A percentile compares a stretch with the other conserved stretches of the same genome.
Conservation (phyloP, 306 rosid species). For the Dalbergia cochinchinensis region DNA sequence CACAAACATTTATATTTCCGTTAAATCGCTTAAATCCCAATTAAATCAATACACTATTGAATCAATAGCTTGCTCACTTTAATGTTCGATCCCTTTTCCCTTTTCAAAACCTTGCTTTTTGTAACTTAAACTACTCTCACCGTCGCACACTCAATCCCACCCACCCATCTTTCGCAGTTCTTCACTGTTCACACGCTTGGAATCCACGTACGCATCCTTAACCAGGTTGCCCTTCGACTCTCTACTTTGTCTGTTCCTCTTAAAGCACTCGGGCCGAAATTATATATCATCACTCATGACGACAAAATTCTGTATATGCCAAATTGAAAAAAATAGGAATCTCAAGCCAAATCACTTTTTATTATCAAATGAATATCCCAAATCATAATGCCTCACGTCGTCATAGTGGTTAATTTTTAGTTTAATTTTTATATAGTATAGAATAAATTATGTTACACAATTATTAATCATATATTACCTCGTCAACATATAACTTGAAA, state of each 20-base stretch:
- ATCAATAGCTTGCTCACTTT: too few species aligned
- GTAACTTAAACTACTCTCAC: conserved; percentile 15
- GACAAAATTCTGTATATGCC: background rate
- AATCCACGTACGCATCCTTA: conserved; percentile 20
- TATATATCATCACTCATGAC: background rate
- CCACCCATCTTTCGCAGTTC: conserved; percentile 20
- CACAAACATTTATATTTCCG: too few species aligned
- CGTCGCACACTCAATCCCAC: background rate
- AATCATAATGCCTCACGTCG: too few species aligned
- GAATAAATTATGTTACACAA: too few species aligned
- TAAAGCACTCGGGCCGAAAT: background rate
- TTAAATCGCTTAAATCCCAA: too few species aligned
- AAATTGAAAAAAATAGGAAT: background rate
- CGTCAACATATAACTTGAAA: too few species aligned
- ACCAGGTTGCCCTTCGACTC: conserved; percentile 1
- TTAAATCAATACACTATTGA: too few species aligned
- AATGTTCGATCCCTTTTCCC: too few species aligned
- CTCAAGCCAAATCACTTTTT: background rate
- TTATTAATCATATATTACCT: too few species aligned
- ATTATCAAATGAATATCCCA: too few species aligned
- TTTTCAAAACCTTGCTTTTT: background rate
- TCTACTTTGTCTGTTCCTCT: background rate
- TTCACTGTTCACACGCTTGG: conserved; percentile 41
- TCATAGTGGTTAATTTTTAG: too few species aligned
- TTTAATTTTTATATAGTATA: too few species aligned